These are phyloP conservation scores for Teratosphaeria gauchensis DNA, from an alignment of 2,329 filamentous ascomycete species.

Conservation along the genomic window DNA sequence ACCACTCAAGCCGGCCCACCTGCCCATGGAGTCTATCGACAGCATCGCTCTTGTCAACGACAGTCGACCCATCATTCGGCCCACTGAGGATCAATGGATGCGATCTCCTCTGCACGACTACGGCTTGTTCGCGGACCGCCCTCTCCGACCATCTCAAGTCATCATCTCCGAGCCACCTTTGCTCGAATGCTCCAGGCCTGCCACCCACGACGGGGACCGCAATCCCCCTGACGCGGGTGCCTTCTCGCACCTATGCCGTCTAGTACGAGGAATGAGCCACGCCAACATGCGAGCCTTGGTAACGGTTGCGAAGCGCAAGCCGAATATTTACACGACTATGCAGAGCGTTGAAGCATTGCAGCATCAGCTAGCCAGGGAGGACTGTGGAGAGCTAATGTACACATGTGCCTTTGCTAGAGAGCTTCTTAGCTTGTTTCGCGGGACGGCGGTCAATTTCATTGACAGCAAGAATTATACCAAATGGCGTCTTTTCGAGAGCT, in stretches of 20 bases:
- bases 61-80: neutral
- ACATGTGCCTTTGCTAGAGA: neutral
- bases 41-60: neutral
- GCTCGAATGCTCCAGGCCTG: neutral
- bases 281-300: neutral
- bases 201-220: neutral
- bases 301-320: neutral
- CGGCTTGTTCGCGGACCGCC: neutral
- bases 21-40: neutral
- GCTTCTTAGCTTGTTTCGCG: neutral
- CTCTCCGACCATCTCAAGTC: neutral
- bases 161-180: neutral
- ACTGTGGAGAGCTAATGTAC: neutral
- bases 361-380: neutral
- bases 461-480: neutral
- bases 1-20: neutral
- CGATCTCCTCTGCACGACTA: neutral
- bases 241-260: neutral
- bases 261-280: neutral
- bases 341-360: neutral
- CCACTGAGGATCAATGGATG: neutral
- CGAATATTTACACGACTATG: neutral
- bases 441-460: neutral
- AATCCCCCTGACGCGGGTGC: neutral
- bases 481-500: neutral